Percentiles rank a stretch among this genome's conserved stretches.
Conservation (phyloP, 179 eudicot species). For the Sideroxylon spinosum region DNA sequence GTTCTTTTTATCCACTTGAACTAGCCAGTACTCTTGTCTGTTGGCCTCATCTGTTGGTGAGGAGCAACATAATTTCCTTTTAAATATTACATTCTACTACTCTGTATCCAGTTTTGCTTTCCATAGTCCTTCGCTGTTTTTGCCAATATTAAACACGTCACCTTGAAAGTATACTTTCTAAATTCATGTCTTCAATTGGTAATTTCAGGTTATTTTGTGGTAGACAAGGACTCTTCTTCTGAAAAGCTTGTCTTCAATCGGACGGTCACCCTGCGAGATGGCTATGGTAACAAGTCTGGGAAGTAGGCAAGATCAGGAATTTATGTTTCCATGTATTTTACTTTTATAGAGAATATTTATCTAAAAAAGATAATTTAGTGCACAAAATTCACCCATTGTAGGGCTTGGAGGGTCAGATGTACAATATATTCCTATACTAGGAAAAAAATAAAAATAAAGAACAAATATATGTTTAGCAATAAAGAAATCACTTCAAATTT, state of each 20-base stretch:
- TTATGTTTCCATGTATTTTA: neutral
- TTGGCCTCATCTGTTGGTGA: too few species aligned
- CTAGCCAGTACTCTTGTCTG: too few species aligned
- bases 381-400: too few species aligned
- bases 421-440: too few species aligned
- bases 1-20: too few species aligned
- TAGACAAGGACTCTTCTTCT: constrained; percentile 62
- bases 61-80: too few species aligned
- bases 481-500: neutral
- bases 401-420: too few species aligned
- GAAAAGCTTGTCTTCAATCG: constrained; percentile 78
- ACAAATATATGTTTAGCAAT: neutral
- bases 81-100: neutral
- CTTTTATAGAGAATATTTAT: neutral
- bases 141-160: neutral
- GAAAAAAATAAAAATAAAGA: too few species aligned
- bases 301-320: constrained; percentile 16
- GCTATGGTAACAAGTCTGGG: constrained; percentile 48
- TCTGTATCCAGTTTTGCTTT: neutral
- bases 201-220: constrained; percentile 67
- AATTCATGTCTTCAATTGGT: neutral
- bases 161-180: neutral
- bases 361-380: neutral
- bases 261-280: constrained; percentile 73
- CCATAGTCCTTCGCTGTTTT: too few species aligned